These are phyloP conservation scores for Monilinia vaccinii-corymbosi DNA, from an alignment of 2,329 filamentous ascomycete species.

Conservation along the genomic window DNA sequence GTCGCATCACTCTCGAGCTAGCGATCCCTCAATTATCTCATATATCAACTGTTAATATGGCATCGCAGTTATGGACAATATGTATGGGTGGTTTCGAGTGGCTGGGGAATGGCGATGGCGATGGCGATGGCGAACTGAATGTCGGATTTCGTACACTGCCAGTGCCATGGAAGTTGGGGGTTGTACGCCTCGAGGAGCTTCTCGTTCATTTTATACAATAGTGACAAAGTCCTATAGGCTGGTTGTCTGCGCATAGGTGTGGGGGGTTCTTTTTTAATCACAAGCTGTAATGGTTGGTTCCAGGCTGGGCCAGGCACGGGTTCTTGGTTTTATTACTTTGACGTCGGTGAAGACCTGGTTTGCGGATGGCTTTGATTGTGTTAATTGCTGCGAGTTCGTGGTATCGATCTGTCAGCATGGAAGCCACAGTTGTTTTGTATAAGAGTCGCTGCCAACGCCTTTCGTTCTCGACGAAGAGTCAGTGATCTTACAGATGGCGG, in stretches of 20 bases:
- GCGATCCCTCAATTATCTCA: not conserved
- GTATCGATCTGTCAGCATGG: not conserved
- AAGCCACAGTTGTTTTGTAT: not conserved
- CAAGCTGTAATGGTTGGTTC: not conserved
- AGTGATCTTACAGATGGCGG: not conserved
- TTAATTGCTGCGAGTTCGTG: too few species aligned
- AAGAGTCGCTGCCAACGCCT: not conserved
- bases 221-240: not conserved
- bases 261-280: not conserved
- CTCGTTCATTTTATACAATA: not conserved
- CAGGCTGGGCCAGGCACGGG: too few species aligned
- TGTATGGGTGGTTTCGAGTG: not conserved
- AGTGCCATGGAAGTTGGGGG: not conserved
- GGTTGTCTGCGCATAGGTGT: not conserved
- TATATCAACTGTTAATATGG: not conserved
- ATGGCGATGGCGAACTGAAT: not conserved
- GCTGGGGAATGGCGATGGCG: too few species aligned
- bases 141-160: not conserved
- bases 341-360: not conserved
- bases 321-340: not conserved
- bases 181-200: not conserved
- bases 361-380: too few species aligned
- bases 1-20: not conserved
- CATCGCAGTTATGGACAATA: not conserved
- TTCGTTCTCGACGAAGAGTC: not conserved